Percentiles rank a stretch among this genome's conserved stretches.
These are phyloP conservation scores for Smittium mucronatum DNA, from an alignment of 371 early-diverging fungal species.

Conservation along the genomic window DNA sequence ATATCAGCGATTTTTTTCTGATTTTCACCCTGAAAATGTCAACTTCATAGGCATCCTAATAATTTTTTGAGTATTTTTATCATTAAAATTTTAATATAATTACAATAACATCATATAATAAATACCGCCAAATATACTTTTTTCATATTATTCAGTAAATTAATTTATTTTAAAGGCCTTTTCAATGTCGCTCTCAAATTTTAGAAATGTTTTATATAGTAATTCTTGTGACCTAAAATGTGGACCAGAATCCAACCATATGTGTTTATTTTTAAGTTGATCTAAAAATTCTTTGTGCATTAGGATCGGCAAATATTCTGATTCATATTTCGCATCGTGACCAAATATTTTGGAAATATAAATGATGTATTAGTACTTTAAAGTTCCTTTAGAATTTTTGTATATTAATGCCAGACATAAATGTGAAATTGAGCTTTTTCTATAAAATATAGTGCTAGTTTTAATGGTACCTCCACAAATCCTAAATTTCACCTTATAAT, in stretches of 20 bases:
- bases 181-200: neutral
- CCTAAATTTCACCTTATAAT: neutral
- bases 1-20: neutral
- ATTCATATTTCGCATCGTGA: neutral
- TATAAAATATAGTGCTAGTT: neutral
- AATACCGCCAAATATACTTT: neutral
- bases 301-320: neutral
- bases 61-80: neutral
- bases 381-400: neutral
- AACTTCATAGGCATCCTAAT: constrained; percentile 1
- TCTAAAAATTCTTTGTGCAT: neutral
- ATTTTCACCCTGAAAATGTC: neutral
- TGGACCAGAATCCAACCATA: neutral
- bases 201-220: neutral
- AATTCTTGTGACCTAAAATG: constrained; percentile 1
- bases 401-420: neutral
- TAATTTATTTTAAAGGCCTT: neutral
- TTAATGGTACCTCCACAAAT: neutral
- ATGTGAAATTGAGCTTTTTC: neutral
- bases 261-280: neutral
- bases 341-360: neutral
- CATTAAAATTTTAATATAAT: neutral
- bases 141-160: neutral
- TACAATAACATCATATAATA: neutral
- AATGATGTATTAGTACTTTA: neutral